Percentiles rank a stretch among this genome's conserved stretches.
Conservation (phyloP, 2,329 filamentous ascomycete species). For the Colletotrichum tropicale region DNA sequence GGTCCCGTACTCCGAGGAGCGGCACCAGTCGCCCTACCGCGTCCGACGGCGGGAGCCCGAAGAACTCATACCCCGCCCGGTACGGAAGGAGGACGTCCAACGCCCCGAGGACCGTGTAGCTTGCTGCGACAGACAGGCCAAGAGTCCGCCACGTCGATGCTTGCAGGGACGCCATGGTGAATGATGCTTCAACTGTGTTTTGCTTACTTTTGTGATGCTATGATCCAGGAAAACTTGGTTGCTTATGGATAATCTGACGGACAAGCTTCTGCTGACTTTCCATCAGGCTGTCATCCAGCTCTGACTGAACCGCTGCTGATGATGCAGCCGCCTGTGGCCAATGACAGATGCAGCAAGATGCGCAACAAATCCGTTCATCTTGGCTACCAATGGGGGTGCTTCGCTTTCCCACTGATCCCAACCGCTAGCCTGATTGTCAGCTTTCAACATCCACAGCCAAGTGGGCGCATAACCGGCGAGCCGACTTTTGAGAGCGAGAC, state of each 20-base stretch:
- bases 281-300: background rate
- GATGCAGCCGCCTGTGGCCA: background rate
- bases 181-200: background rate
- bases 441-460: background rate
- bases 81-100: background rate
- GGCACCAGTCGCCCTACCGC: slow-evolving; percentile 14
- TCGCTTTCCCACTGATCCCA: background rate
- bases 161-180: slow-evolving; percentile 28
- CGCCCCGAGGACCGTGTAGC: slow-evolving; percentile 4
- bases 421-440: background rate
- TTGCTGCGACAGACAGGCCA: slow-evolving; percentile 12
- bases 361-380: background rate
- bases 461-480: background rate
- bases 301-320: background rate
- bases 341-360: background rate
- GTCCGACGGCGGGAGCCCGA: background rate
- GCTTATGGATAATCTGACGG: background rate
- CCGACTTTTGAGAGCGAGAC: background rate
- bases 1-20: slow-evolving; percentile 22
- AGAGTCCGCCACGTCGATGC: slow-evolving; percentile 10
- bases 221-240: background rate
- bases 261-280: background rate
- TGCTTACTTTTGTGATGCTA: background rate
- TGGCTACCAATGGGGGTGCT: background rate
- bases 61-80: background rate